Conservation (phyloP, 192 early-diverging fungal genomes). For the Rhizophagus sp. region DNA sequence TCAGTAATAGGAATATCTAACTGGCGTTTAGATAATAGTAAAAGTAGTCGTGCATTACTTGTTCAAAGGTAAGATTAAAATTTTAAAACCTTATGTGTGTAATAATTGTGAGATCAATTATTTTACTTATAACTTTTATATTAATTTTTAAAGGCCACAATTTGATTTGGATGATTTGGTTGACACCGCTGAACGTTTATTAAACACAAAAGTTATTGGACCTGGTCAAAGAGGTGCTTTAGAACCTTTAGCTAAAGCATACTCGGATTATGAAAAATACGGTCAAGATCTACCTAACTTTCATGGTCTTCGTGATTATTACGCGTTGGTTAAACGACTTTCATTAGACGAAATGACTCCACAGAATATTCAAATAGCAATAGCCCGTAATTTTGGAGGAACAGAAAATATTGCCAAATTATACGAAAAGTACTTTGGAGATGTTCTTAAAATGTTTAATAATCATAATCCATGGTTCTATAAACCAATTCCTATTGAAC, state of each 20-base stretch:
- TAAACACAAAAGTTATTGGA: not conserved
- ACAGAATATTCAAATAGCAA: not conserved
- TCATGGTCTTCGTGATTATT: constrained; percentile 22
- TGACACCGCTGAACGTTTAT: constrained; percentile 3
- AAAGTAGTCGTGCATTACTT: constrained; percentile 25
- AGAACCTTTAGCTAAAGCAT: constrained; percentile 2
- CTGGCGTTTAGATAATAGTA: constrained; percentile 33
- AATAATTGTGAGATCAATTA: too few species aligned
- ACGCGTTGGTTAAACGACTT: not conserved
- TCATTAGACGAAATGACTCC: not conserved
- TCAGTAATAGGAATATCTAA: constrained; percentile 32
- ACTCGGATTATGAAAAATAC: not conserved
- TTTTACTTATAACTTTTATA: too few species aligned
- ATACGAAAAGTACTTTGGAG: constrained; percentile 3
- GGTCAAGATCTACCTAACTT: constrained; percentile 18
- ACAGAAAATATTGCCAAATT: not conserved
- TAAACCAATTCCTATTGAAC: constrained; percentile 8
- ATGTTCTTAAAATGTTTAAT: not conserved
- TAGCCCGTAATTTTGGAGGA: constrained; percentile 32
- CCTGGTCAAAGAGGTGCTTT: too few species aligned
- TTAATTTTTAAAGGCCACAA: not conserved
- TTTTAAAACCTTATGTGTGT: too few species aligned
- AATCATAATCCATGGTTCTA: not conserved
- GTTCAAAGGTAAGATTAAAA: not conserved
- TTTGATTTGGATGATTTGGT: not conserved